phyloP scores from a whole-genome alignment of 768 basidiomycete genomes.

The Mycena belliarum region DNA sequence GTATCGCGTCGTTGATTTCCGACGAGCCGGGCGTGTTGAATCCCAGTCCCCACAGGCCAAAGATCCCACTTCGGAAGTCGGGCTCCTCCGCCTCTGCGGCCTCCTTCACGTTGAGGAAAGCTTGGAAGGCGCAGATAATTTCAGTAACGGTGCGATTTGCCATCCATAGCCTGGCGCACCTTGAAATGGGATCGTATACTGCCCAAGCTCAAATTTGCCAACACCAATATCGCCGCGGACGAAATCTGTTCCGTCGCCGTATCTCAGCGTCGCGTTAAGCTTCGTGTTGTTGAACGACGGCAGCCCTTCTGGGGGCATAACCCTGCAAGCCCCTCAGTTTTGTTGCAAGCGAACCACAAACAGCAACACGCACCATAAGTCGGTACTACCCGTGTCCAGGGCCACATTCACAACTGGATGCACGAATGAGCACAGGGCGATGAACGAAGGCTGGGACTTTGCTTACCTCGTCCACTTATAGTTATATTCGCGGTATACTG shows the following conservation, averaged over 20 bases:
- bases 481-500: conserved; percentile 21
- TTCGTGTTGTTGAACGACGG: conserved; percentile 17
- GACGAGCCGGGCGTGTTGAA: conserved; percentile 17
- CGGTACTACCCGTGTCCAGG: conserved; percentile 20
- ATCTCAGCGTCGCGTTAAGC: conserved; percentile 14
- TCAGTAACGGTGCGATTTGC: background rate
- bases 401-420: conserved; percentile 18
- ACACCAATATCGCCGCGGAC: conserved; percentile 18
- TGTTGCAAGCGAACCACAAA: background rate
- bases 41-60: conserved; percentile 19
- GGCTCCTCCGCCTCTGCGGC: conserved; percentile 8
- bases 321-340: conserved; percentile 1
- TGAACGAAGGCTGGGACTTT: background rate
- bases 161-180: background rate
- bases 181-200: conserved; percentile 13
- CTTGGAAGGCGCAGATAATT: background rate
- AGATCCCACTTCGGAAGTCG: conserved; percentile 14
- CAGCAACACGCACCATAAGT: conserved; percentile 7
- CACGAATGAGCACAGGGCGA: background rate
- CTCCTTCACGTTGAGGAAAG: conserved; percentile 22
- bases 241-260: conserved; percentile 17
- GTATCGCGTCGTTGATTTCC: conserved; percentile 13
- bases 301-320: conserved; percentile 18
- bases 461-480: conserved; percentile 17
- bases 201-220: conserved; percentile 11